phyloP scores from a whole-genome alignment of 805 yeast genomes.

The Pichia rugopelliculosa region DNA sequence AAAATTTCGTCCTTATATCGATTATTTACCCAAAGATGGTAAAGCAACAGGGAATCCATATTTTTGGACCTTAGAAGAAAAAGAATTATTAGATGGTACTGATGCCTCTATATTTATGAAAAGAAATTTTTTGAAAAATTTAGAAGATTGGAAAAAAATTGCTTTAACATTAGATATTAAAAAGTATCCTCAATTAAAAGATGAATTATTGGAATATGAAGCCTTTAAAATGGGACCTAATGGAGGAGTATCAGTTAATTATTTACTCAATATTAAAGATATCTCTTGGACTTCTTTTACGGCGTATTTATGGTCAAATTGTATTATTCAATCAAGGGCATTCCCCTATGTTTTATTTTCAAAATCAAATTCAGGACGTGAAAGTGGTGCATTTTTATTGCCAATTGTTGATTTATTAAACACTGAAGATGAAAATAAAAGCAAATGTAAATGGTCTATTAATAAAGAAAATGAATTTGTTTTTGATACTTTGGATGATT shows the following conservation, averaged over 20 bases:
- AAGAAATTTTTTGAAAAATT: slow-evolving; percentile 35
- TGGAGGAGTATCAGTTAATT: slow-evolving; percentile 15
- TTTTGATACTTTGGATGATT: slow-evolving; percentile 35
- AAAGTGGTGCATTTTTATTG: slow-evolving; percentile 53
- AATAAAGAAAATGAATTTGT: slow-evolving; percentile 18
- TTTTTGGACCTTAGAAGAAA: slow-evolving; percentile 52
- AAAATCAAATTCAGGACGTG: slow-evolving; percentile 18
- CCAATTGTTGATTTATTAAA: slow-evolving; percentile 76
- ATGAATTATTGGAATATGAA: slow-evolving; percentile 22
- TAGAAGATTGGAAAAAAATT: slow-evolving; percentile 53
- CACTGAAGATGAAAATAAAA: slow-evolving; percentile 53
- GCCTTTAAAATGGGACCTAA: slow-evolving; percentile 15
- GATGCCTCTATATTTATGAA: slow-evolving; percentile 54
- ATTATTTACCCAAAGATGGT: slow-evolving; percentile 37
- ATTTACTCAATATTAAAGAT: slow-evolving; percentile 11
- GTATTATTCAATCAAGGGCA: slow-evolving; percentile 67
- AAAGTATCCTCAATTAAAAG: slow-evolving; percentile 12
- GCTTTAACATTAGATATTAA: slow-evolving; percentile 18
- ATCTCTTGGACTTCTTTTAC: slow-evolving; percentile 56
- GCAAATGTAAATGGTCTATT: slow-evolving; percentile 48
- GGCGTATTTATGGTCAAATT: slow-evolving; percentile 68
- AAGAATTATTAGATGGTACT: slow-evolving; percentile 52
- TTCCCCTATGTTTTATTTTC: slow-evolving; percentile 67
- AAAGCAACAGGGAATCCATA: slow-evolving; percentile 51
- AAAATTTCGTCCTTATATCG: slow-evolving; percentile 37